Evolutionary conservation across 225 moss, liverwort and hornwort genomes (phyloP), one percentile per base, ranked within the genome.

Genomic region (Asterella californica): DNA sequence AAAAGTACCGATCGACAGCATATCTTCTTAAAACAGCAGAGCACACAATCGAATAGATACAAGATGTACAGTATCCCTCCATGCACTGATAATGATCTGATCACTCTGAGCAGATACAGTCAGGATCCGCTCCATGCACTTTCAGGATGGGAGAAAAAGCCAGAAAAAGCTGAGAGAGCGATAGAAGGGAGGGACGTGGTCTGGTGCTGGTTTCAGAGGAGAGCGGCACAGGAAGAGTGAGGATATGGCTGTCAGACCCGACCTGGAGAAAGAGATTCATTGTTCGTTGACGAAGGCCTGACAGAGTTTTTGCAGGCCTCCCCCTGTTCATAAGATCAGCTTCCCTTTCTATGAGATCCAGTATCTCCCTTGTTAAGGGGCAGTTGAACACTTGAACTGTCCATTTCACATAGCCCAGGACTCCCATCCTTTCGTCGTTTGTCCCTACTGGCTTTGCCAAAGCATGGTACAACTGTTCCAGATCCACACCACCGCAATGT

Each of bases 341-440:
- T 85, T 99, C 94, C 72, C 97, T 75, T 88, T 99, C 93, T 65
- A 99, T 88, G 27, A 99, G 88, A 49, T 86, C 86, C 42, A 99
- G 68, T 32, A 99, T 87, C 80, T 99, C 94, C n/a, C 88, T 84
- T 3, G 91, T 93, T 68, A 99, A 89, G 36, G 80, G 5, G 4
- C 82, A 91, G 37, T 89, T 79, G 73, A 93, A 94, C 53, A 91
- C 90, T 84, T 99, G 97, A 6, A 99, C 84, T 3, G 92, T 99
- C 94, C 97, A 99, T 77, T 99, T 99, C 11, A 99, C 89, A 15
- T 99, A 99, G 61, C 94, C 97, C 18, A 99, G 79, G 29, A 99
- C 91, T 68, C 94, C 97, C 93, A 94, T 91, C 53, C 97, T 88
- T 15, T 93, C 88, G 59, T 97, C 94, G 77, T 89, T 91, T 36